Evolutionary conservation across 352 stramenopile genomes (phyloP), one percentile per base, ranked within the genome.

Genomic region (Phytopythium helicoides): DNA sequence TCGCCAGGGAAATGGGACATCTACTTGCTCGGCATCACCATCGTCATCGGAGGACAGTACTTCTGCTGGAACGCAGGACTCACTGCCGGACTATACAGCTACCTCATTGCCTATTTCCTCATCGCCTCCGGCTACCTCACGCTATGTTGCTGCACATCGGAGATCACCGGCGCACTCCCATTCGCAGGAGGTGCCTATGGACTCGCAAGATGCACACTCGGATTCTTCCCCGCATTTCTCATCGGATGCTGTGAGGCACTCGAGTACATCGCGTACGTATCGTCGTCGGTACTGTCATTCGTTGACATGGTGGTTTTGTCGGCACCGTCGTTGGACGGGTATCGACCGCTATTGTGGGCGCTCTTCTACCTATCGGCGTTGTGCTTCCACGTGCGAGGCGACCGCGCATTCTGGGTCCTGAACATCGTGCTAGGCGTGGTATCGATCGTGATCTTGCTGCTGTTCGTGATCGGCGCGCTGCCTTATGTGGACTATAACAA

Each of bases 231-330:
- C 0, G 68, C 57, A 0, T 78, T 67, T 42, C 62, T 73, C 40
- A 56, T n/a, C n/a, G n/a, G n/a, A n/a, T n/a, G n/a, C n/a, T n/a
- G n/a, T n/a, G n/a, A n/a, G n/a, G n/a, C n/a, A 9, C 57, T 80
- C n/a, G 63, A 76, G 41, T 74, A 76, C 41, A 74, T 73, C 28
- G 52, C 62, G 52, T 80, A 76, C 55, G 70, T 80, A 25, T 60
- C 67, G 18, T 44, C 63, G 0, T 63, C 59, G 6, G n/a, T 67
- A 6, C 8, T 68, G 1, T 40, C 45, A 3, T 38, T 38, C 34
- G 34, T 38, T 16, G 34, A 38, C 34, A 38, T 38, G 34, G 34
- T 38, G 16, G 18, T 56, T 6, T 7, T 21, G 0, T 26, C 8
- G 0, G 19, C 14, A 7, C 57, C 57, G 1, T 6, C n/a, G 0